These are phyloP conservation scores for Claviceps africana DNA, from an alignment of 2,329 filamentous ascomycete species.

Conservation along the genomic window DNA sequence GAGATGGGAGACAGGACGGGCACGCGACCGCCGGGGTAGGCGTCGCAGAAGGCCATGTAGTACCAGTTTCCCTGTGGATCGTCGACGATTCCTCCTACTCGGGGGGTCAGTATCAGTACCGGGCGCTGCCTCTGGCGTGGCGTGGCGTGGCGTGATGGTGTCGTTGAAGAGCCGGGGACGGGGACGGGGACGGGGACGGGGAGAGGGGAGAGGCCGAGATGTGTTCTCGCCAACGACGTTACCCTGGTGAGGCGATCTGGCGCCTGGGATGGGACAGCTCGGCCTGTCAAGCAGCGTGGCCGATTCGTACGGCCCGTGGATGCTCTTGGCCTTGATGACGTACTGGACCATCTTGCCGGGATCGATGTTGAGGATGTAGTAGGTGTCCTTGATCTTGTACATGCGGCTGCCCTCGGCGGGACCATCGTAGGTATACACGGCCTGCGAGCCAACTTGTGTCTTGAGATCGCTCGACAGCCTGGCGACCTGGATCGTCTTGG, in stretches of 20 bases:
- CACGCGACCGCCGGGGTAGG: not conserved
- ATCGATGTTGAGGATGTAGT: not conserved
- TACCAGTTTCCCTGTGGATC: not conserved
- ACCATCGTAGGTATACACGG: not conserved
- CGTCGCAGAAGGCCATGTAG: not conserved
- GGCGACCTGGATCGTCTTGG: not conserved
- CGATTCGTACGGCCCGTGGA: not conserved
- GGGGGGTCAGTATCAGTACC: not conserved
- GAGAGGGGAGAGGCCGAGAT: no score
- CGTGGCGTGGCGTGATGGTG: no score
- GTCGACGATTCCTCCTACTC: not conserved
- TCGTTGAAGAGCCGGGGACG: no score
- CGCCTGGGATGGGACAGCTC: not conserved
- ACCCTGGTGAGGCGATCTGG: not conserved
- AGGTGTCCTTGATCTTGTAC: slow-evolving; percentile 1
- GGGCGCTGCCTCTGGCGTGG: no score
- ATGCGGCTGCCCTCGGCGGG: not conserved
- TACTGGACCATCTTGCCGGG: not conserved
- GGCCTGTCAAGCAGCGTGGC: not conserved
- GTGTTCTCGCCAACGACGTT: no score
- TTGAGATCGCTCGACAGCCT: not conserved
- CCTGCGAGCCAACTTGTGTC: not conserved
- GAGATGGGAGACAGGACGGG: not conserved
- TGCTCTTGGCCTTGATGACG: not conserved
- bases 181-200: no score